Percentiles rank a stretch among this genome's conserved stretches.
Evolutionary conservation across 202 grass and related monocot genomes (phyloP).

Genomic region (Carex arenaria): DNA sequence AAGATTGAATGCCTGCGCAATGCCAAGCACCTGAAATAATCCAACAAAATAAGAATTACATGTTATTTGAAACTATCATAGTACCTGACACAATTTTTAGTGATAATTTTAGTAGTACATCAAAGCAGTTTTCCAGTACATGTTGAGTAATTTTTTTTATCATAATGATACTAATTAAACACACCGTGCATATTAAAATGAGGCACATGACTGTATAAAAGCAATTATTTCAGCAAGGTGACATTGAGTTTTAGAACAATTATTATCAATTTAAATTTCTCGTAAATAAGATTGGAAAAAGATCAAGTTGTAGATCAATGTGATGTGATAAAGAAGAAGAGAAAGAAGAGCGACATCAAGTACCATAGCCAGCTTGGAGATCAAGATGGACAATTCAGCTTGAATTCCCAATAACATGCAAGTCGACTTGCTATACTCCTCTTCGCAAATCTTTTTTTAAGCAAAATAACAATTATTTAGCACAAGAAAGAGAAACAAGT

Average conservation of each 20-base stretch:
- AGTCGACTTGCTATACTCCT: conserved; percentile 71
- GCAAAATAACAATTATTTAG: conserved; percentile 25
- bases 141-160: not conserved
- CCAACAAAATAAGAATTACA: conserved; percentile 22
- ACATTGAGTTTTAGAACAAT: not conserved
- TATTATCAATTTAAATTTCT: not conserved
- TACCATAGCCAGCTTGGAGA: conserved; percentile 91
- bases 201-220: not conserved
- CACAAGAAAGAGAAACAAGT: conserved; percentile 13
- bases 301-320: not conserved
- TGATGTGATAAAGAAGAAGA: conserved; percentile 6
- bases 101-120: not conserved
- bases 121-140: not conserved
- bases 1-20: conserved; percentile 79
- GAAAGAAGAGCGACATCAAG: conserved; percentile 8
- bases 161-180: not conserved
- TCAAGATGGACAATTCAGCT: conserved; percentile 80
- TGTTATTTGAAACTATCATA: not conserved
- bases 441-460: conserved; percentile 67
- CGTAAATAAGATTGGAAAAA: not conserved
- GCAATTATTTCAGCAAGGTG: not conserved
- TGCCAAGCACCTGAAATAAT: conserved; percentile 80
- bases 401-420: conserved; percentile 73
- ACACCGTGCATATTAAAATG: not conserved
- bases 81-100: not conserved